Evolutionary conservation across 495 filamentous ascomycete species (phyloP).

Genomic region (Halenospora varia): DNA sequence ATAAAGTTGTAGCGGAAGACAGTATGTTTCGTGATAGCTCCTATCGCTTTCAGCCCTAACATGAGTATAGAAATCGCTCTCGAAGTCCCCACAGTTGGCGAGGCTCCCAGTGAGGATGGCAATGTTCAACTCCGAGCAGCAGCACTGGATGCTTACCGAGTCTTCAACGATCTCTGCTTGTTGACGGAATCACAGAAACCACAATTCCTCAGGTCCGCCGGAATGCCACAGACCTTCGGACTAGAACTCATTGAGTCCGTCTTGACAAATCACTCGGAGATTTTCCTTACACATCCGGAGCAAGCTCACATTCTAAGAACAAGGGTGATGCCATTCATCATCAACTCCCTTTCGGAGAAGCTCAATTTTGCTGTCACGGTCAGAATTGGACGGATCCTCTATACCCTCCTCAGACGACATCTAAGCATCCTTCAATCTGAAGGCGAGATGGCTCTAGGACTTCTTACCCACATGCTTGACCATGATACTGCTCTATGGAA

Average conservation of each 20-base stretch:
- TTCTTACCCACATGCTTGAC: constrained; percentile 87
- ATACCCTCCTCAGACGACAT: constrained; percentile 71
- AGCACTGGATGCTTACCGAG: constrained; percentile 80
- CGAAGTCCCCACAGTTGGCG: constrained; percentile 49
- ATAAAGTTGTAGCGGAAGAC: constrained; percentile 83
- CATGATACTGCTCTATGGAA: constrained; percentile 81
- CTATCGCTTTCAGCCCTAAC: constrained; percentile 17
- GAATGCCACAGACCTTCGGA: constrained; percentile 74
- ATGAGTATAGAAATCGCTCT: constrained; percentile 37
- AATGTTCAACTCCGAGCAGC: constrained; percentile 63
- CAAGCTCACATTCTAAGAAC: constrained; percentile 73
- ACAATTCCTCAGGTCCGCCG: constrained; percentile 70
- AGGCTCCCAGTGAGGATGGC: constrained; percentile 60
- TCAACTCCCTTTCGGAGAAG: constrained; percentile 71
- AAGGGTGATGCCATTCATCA: constrained; percentile 79
- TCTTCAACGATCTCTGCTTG: constrained; percentile 87
- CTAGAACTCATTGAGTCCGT: constrained; percentile 90
- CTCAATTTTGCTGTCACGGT: constrained; percentile 80
- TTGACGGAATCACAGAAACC: constrained; percentile 79
- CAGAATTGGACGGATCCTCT: constrained; percentile 75
- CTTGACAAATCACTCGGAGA: constrained; percentile 73
- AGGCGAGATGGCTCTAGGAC: constrained; percentile 76
- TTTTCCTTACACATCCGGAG: constrained; percentile 76
- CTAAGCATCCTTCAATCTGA: constrained; percentile 70
- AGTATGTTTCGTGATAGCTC: constrained; percentile 38